Conservation (phyloP, 352 stramenopile species). For the Pythium grandisporangium region DNA sequence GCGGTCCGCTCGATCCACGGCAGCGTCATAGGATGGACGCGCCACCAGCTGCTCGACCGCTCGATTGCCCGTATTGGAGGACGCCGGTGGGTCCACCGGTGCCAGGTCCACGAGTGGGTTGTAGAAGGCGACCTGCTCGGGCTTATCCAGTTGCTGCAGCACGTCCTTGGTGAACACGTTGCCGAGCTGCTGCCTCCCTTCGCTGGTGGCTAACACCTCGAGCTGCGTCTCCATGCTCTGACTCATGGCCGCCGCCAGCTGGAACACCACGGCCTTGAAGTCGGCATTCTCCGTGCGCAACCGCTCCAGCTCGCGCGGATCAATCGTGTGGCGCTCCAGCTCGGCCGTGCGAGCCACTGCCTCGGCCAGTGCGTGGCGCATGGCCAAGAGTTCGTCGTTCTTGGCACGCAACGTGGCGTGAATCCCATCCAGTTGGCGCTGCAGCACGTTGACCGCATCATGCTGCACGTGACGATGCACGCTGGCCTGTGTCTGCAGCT, state of each 20-base stretch:
- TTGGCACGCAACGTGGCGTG: conserved; percentile 22
- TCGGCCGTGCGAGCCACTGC: conserved; percentile 15
- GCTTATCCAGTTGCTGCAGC: conserved; percentile 47
- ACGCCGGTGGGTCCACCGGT: background rate
- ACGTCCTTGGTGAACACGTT: conserved; percentile 58
- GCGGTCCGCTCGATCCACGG: conserved; percentile 51
- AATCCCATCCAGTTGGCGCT: conserved; percentile 17
- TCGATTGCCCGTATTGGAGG: background rate
- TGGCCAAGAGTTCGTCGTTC: conserved; percentile 41
- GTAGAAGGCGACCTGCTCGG: conserved; percentile 52
- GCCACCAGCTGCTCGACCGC: conserved; percentile 11
- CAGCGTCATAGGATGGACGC: conserved; percentile 35
- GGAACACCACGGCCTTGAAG: conserved; percentile 66
- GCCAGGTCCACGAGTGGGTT: conserved; percentile 37
- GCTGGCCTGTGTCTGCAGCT: conserved; percentile 15
- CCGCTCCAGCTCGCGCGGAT: conserved; percentile 43
- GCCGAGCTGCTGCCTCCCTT: conserved; percentile 53
- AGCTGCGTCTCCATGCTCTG: conserved; percentile 48
- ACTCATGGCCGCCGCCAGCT: conserved; percentile 32
- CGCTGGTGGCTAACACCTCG: conserved; percentile 43
- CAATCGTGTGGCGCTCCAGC: conserved; percentile 39
- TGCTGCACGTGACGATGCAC: conserved; percentile 30
- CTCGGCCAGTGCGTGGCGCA: conserved; percentile 39
- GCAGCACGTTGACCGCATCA: conserved; percentile 26
- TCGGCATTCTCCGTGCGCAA: conserved; percentile 44